Evolutionary conservation across 305 asterid genomes (phyloP).

Genomic region (Fraxinus baroniana): DNA sequence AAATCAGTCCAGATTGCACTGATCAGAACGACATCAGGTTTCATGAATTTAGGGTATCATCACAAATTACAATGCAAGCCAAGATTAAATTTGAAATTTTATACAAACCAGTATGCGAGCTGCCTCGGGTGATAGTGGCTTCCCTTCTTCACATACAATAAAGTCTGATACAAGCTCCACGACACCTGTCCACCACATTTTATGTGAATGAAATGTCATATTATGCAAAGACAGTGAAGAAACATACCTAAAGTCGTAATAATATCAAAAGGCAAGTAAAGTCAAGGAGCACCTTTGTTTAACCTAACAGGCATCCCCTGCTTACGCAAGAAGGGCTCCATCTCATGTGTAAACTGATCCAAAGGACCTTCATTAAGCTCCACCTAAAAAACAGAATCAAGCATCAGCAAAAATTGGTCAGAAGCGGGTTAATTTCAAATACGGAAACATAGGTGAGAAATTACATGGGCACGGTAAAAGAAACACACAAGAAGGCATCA

Average conservation of each 20-base stretch:
- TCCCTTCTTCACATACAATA: slow-evolving; percentile 84
- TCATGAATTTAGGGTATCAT: background rate
- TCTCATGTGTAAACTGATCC: slow-evolving; percentile 90
- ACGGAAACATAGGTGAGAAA: background rate
- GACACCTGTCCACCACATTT: slow-evolving; percentile 49
- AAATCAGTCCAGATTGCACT: background rate
- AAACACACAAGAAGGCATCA: background rate
- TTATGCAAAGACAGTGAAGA: background rate
- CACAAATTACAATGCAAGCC: background rate
- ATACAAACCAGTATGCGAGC: slow-evolving; percentile 79
- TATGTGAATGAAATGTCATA: background rate
- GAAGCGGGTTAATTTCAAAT: background rate
- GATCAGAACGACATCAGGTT: background rate
- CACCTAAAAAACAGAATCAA: slow-evolving; percentile 47
- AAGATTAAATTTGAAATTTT: background rate
- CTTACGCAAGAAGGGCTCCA: slow-evolving; percentile 89
- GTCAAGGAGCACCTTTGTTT: slow-evolving; percentile 51
- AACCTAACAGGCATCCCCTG: slow-evolving; percentile 97
- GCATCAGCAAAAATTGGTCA: background rate
- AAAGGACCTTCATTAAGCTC: slow-evolving; percentile 96
- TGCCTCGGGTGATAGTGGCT: slow-evolving; percentile 73
- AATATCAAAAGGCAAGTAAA: background rate
- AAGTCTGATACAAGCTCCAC: slow-evolving; percentile 84
- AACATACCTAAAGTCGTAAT: background rate
- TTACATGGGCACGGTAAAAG: background rate